Evolutionary conservation across 163 green algal species (phyloP), one percentile per base, ranked within the genome.

Genomic region (Prototheca wickerhamii): DNA sequence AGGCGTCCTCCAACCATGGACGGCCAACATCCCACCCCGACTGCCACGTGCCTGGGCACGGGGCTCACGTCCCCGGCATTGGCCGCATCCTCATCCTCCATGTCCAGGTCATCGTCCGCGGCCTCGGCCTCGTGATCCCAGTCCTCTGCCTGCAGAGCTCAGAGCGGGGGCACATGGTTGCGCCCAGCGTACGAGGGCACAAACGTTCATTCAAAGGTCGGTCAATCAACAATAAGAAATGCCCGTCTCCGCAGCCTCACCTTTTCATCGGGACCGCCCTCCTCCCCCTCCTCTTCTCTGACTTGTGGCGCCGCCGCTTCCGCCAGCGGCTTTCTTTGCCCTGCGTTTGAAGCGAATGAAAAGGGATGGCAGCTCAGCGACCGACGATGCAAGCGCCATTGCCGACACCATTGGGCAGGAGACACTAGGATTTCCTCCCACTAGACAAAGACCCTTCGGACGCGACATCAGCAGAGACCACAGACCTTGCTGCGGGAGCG

Each of bases 81-180:
- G 18, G 70, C 60, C 26, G 64, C 61, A 1, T 34, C 57, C 42
- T 72, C 60, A 5, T 12, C 20, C 17, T 73, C 74, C 74, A 81
- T 80, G 42, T 81, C 64, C n/a, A 81, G 25, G 50, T 81, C 74
- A 57, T 81, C 74, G 54, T 81, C 74, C 18, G 67, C 72, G 2
- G 60, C 72, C 32, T 57, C 54, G 26, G 68, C 64, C 40, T 81
- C 72, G 31, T 81, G 72, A 37, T 81, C 74, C 74, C 74, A 81
- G 44, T 81, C 74, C 42, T 81, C 74, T 23, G 67, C 72, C 63
- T 79, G 61, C 7, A 32, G 15, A 10, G 12, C 31, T 6, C n/a
- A 2, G 40, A 49, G 12, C 40, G 40, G 40, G 40, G 40, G 40
- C 40, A 49, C 40, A 49, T 49, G 12, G 15, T 49, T 15, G 15